Conservation (phyloP, 306 rosid species). For the Dryas octopetala region DNA sequence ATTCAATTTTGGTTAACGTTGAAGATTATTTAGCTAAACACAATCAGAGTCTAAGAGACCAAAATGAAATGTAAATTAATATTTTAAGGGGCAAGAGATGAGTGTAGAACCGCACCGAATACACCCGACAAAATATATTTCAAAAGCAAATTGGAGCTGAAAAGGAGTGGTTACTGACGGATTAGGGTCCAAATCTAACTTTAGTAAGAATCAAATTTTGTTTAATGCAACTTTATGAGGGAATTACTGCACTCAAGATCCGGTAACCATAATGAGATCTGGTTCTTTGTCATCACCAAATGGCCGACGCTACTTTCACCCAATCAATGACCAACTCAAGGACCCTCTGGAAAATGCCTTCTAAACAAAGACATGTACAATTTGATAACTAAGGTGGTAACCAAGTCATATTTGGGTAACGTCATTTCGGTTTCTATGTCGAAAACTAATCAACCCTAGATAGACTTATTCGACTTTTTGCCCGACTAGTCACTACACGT, state of each 20-base stretch:
- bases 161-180: background rate
- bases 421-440: too few species aligned
- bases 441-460: too few species aligned
- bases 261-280: background rate
- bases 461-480: too few species aligned
- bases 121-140: conserved; percentile 4
- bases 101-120: conserved; percentile 20
- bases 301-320: too few species aligned
- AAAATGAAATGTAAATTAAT: background rate
- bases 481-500: too few species aligned
- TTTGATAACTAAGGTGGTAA: too few species aligned
- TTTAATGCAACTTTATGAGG: background rate
- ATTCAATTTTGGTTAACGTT: background rate
- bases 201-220: background rate
- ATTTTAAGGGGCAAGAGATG: conserved; percentile 14
- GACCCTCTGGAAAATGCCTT: too few species aligned
- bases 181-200: conserved; percentile 8
- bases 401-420: too few species aligned
- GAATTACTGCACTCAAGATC: conserved; percentile 17
- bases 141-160: conserved; percentile 8
- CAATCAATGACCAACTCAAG: too few species aligned
- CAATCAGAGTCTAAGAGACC: background rate
- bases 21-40: background rate
- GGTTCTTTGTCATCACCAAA: background rate
- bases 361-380: too few species aligned